Conservation (phyloP, 352 stramenopile genomes). For the Blastocystis sp. region DNA sequence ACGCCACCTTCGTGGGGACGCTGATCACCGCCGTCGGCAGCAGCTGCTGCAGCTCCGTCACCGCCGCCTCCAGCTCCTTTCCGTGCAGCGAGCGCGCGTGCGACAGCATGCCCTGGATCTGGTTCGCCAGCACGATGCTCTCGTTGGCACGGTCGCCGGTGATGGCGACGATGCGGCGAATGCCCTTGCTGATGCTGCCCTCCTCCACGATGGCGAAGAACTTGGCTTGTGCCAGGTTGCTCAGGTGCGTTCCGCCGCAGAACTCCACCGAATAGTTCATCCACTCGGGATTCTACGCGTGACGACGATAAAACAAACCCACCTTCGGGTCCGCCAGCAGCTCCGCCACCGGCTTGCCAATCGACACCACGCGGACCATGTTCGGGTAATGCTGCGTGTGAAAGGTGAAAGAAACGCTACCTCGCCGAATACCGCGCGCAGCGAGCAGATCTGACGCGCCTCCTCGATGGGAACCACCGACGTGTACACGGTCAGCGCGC, state of each 20-base stretch:
- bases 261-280: constrained; percentile 89
- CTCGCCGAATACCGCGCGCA: constrained; percentile 95
- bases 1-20: constrained; percentile 67
- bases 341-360: constrained; percentile 70
- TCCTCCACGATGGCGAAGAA: constrained; percentile 93
- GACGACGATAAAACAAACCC: neutral
- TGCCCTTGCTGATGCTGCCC: constrained; percentile 86
- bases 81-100: constrained; percentile 63
- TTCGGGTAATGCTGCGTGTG: constrained; percentile 77
- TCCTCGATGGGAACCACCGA: constrained; percentile 81
- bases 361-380: constrained; percentile 86
- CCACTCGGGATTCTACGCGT: constrained; percentile 72
- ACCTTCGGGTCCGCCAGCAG: constrained; percentile 66
- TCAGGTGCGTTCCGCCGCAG: constrained; percentile 92
- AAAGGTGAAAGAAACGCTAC: constrained; percentile 60
- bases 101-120: constrained; percentile 70
- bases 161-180: constrained; percentile 84
- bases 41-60: constrained; percentile 62
- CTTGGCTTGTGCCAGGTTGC: constrained; percentile 84
- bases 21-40: constrained; percentile 67
- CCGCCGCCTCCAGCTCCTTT: constrained; percentile 61
- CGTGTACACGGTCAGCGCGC: constrained; percentile 70
- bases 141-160: constrained; percentile 76
- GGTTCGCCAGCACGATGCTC: constrained; percentile 72
- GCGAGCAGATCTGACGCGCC: constrained; percentile 81